Percentiles rank a stretch among this genome's conserved stretches.
Conservation (phyloP, 495 filamentous ascomycete genomes). For the Rhypophila decipiens region DNA sequence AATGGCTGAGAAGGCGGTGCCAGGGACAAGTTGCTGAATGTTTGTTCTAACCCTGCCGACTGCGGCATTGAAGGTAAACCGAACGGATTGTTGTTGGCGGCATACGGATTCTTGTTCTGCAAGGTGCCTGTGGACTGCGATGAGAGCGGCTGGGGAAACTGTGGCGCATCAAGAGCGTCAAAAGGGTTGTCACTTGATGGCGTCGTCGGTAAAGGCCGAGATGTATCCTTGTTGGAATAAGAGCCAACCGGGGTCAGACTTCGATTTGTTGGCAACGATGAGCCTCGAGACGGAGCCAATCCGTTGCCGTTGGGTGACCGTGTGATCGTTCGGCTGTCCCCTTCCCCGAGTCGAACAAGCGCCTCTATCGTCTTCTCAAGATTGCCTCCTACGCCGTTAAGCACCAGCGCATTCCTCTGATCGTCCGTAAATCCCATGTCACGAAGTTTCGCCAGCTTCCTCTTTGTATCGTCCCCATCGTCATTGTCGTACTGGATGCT, state of each 20-base stretch:
- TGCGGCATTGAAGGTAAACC: conserved; percentile 36
- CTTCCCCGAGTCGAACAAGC: conserved; percentile 70
- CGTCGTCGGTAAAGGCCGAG: conserved; percentile 24
- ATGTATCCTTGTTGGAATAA: conserved; percentile 21
- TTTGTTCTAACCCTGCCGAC: conserved; percentile 48
- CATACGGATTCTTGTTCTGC: conserved; percentile 47
- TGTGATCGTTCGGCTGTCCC: no score
- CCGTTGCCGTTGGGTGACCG: conserved; percentile 35
- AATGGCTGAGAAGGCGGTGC: conserved; percentile 54
- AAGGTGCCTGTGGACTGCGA: conserved; percentile 53
- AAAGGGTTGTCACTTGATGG: conserved; percentile 63
- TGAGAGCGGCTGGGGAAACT: conserved; percentile 42
- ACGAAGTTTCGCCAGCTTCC: conserved; percentile 68
- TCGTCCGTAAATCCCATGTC: conserved; percentile 94
- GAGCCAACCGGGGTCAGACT: conserved; percentile 37
- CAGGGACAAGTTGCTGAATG: conserved; percentile 69
- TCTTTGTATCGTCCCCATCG: conserved; percentile 47
- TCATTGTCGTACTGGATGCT: conserved; percentile 41
- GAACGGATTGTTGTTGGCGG: conserved; percentile 48
- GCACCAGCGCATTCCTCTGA: conserved; percentile 66
- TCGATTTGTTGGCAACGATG: conserved; percentile 27
- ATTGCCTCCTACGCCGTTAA: conserved; percentile 76
- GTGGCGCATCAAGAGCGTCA: conserved; percentile 42
- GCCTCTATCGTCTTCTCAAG: conserved; percentile 79
- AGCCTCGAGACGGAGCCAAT: conserved; percentile 26